Conservation (phyloP, 2,329 filamentous ascomycete species). For the Alternaria arborescens region DNA sequence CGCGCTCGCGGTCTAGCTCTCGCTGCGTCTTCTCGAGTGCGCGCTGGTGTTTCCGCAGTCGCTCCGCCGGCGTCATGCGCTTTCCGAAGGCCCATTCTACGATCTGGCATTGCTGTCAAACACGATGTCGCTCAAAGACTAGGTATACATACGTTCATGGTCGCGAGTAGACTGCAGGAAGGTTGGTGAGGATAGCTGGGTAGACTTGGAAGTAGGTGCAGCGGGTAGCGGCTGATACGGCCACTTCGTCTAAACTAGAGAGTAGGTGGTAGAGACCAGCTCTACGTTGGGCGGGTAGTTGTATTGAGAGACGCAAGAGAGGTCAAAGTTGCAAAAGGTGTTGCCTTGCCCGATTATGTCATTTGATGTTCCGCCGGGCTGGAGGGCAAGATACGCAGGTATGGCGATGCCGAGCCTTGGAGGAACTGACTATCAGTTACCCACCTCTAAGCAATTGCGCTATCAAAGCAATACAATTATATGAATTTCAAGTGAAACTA, state of each 20-base stretch:
- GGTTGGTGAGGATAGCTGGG: neutral
- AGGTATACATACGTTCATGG: slow-evolving; percentile 57
- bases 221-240: slow-evolving; percentile 10
- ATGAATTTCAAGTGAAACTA: no score
- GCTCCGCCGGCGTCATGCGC: slow-evolving; percentile 96
- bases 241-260: slow-evolving; percentile 2
- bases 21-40: slow-evolving; percentile 97
- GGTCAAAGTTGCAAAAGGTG: neutral
- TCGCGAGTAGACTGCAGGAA: slow-evolving; percentile 23
- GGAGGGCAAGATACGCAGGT: slow-evolving; percentile 11
- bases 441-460: neutral
- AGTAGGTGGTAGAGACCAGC: neutral
- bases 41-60: slow-evolving; percentile 91
- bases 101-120: slow-evolving; percentile 57
- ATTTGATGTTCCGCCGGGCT: slow-evolving; percentile 15
- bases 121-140: neutral
- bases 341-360: slow-evolving; percentile 1
- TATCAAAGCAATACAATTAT: neutral
- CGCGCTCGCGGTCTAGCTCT: slow-evolving; percentile 91
- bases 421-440: slow-evolving; percentile 1
- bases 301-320: neutral
- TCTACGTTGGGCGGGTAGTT: neutral
- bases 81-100: slow-evolving; percentile 99
- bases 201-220: slow-evolving; percentile 12
- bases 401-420: slow-evolving; percentile 17